Evolutionary conservation across 139 green algal genomes (phyloP), one percentile per base, ranked within the genome.

Genomic region (Micractinium conductrix): DNA sequence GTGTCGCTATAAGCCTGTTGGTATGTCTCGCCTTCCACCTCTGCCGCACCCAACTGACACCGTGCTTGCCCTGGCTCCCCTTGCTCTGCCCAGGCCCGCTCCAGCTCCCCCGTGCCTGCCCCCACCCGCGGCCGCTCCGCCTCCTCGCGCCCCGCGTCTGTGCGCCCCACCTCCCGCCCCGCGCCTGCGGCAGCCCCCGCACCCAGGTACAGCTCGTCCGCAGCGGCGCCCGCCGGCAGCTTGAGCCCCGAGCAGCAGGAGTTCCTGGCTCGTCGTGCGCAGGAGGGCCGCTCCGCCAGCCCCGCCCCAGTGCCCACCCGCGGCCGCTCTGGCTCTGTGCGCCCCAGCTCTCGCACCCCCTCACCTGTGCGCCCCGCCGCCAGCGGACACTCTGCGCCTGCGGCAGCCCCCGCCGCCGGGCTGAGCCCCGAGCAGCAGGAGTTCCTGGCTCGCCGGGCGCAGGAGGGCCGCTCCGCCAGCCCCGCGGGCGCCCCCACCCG

Each of bases 381-480:
- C 42, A 53, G 70, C 69, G 30, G 70, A 42, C 35, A 37, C 70
- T 53, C 70, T n/a, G 42, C 70, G 1, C 35, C 70, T 16, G 70
- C 70, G 9, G 38, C 69, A 2, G 35, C 43, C 42, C 42, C 70
- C 10, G 45, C 70, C 6, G n/a, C 14, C 70, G 70, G 70, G 26
- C 43, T 78, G 70, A 78, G 70, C 70, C 26, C 70, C 16, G 70
- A 78, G 70, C 70, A 78, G 70, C 70, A 37, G 9, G 42, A 53
- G 42, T 78, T 78, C 70, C 30, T 78, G 42, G 26, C 28, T 9
- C 70, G 70, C 43, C 55, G 38, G 70, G 26, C 43, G 42, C 26
- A 10, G 1, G 70, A 78, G 42, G 38, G 28, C 10, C 70, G 70
- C 28, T 40, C 42, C 28, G 42, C 70, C 42, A 9, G 42, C 19